phyloP scores from a whole-genome alignment of 495 filamentous ascomycete genomes.

The Darksidea phi region DNA sequence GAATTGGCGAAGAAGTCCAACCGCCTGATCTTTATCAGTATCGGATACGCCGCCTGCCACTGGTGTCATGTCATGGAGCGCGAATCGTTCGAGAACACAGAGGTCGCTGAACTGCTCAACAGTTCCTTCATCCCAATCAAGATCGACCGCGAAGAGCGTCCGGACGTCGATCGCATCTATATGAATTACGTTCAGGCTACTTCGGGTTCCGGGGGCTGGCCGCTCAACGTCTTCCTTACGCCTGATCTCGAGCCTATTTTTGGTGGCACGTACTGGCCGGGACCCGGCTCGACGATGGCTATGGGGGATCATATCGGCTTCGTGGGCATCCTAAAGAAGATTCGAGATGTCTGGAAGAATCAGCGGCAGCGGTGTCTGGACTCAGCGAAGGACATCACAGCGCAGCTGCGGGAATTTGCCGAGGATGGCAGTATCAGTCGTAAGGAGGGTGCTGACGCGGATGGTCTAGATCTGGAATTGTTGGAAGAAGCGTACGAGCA shows the following conservation, averaged over 20 bases:
- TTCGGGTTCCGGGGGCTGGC: slow-evolving; percentile 91
- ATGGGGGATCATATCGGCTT: slow-evolving; percentile 65
- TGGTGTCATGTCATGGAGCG: slow-evolving; percentile 94
- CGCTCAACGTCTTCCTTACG: slow-evolving; percentile 92
- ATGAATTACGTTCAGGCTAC: slow-evolving; percentile 98
- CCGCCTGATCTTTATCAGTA: slow-evolving; percentile 87
- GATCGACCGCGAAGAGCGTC: slow-evolving; percentile 90
- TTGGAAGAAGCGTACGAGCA: slow-evolving; percentile 85
- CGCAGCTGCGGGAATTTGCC: slow-evolving; percentile 79
- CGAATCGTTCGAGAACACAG: slow-evolving; percentile 82
- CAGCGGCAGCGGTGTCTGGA: slow-evolving; percentile 77
- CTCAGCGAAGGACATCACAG: slow-evolving; percentile 77
- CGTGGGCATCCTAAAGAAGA: slow-evolving; percentile 76
- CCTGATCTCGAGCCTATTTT: slow-evolving; percentile 91
- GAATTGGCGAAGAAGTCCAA: slow-evolving; percentile 74
- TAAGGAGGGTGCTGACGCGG: slow-evolving; percentile 46
- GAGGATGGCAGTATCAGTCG: slow-evolving; percentile 74
- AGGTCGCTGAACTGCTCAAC: slow-evolving; percentile 81
- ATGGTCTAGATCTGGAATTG: slow-evolving; percentile 80
- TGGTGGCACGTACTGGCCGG: slow-evolving; percentile 96
- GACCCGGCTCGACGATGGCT: slow-evolving; percentile 56
- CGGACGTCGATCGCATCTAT: slow-evolving; percentile 93
- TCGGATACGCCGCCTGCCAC: slow-evolving; percentile 94
- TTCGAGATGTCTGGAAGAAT: slow-evolving; percentile 77
- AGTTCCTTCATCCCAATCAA: slow-evolving; percentile 87